Percentiles rank a stretch among this genome's conserved stretches.
phyloP scores from a whole-genome alignment of 2,329 filamentous ascomycete genomes.

The Penicillium sp. region DNA sequence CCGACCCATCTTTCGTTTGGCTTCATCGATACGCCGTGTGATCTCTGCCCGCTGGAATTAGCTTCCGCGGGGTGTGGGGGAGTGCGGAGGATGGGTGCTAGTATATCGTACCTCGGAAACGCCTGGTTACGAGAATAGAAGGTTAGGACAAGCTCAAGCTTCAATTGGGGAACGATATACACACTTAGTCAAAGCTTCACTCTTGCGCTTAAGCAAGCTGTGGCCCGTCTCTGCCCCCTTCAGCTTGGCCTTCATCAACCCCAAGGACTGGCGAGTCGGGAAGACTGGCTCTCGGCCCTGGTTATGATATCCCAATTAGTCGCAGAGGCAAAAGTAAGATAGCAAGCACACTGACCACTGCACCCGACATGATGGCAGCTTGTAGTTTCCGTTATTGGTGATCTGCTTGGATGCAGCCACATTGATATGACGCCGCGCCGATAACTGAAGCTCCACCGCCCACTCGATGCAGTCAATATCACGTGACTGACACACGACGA shows the following conservation, averaged over 20 bases:
- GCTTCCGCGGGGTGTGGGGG: constrained; percentile 26
- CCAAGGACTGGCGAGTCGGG: constrained; percentile 93
- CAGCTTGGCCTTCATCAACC: constrained; percentile 96
- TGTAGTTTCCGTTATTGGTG: constrained; percentile 17
- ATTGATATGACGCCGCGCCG: constrained; percentile 34
- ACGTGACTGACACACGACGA: constrained; percentile 32
- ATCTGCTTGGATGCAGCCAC: constrained; percentile 25
- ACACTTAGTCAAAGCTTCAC: constrained; percentile 95
- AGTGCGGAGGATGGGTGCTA: constrained; percentile 21
- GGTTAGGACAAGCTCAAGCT: constrained; percentile 20
- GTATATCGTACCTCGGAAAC: constrained; percentile 73
- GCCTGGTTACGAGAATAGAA: constrained; percentile 54
- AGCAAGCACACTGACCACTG: constrained; percentile 31
- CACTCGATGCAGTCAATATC: constrained; percentile 20
- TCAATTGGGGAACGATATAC: constrained; percentile 27
- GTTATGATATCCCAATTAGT: constrained; percentile 15
- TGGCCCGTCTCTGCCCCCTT: constrained; percentile 92
- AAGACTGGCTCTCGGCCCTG: constrained; percentile 96
- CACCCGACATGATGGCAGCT: constrained; percentile 34
- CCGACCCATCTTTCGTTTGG: constrained; percentile 97
- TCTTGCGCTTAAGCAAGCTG: constrained; percentile 94
- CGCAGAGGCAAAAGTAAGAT: background rate
- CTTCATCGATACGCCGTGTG: constrained; percentile 94
- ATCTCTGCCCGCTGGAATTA: constrained; percentile 66
- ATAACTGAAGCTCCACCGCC: constrained; percentile 30